Percentiles rank a stretch among this genome's conserved stretches.
Evolutionary conservation across 2,329 filamentous ascomycete genomes (phyloP).

Genomic region (Paecilomyces dactylethromorphus): DNA sequence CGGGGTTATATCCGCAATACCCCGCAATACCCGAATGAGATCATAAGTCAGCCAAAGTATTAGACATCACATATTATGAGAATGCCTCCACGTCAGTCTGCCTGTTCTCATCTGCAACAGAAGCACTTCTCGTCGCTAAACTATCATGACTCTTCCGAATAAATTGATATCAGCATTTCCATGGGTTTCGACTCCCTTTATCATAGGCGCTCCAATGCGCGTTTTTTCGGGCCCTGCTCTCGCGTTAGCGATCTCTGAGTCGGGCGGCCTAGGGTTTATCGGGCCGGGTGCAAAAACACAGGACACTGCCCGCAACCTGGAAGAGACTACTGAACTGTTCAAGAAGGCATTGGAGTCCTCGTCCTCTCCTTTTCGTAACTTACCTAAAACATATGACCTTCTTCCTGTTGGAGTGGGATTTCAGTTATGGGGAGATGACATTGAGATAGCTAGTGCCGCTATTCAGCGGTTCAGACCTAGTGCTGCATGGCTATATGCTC

Average conservation of each 20-base stretch:
- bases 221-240: constrained; percentile 54
- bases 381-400: constrained; percentile 6
- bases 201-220: constrained; percentile 65
- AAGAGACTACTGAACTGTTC: constrained; percentile 21
- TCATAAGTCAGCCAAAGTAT: not conserved
- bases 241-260: constrained; percentile 54
- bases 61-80: not conserved
- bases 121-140: not conserved
- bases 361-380: not conserved
- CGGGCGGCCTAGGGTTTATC: constrained; percentile 52
- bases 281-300: constrained; percentile 47
- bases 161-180: constrained; percentile 26
- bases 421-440: constrained; percentile 33
- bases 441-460: constrained; percentile 21
- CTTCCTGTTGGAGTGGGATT: constrained; percentile 38
- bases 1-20: not conserved
- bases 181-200: constrained; percentile 54
- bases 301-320: constrained; percentile 23
- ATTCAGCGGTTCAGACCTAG: constrained; percentile 31
- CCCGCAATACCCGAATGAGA: not conserved
- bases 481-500: constrained; percentile 39
- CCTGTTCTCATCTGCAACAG: not conserved
- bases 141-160: not conserved
- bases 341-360: constrained; percentile 6
- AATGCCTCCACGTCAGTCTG: not conserved